phyloP scores from a whole-genome alignment of 73 alveolate genomes.

The Tetrahymena elliotti region DNA sequence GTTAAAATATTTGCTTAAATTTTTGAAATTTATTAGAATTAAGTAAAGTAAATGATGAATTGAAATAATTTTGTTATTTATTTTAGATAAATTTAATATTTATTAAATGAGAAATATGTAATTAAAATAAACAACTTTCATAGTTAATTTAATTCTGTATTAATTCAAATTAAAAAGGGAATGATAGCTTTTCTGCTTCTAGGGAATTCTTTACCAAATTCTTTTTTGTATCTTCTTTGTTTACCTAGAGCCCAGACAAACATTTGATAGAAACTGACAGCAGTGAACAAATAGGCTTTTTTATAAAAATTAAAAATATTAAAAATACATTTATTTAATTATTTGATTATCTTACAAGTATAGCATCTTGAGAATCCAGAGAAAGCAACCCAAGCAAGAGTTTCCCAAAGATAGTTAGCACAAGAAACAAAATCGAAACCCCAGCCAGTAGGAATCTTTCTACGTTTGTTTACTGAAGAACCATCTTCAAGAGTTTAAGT shows the following conservation, averaged over 20 bases:
- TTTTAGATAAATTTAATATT: no score
- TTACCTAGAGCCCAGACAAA: conserved; percentile 68
- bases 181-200: conserved; percentile 68
- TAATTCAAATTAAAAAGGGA: conserved; percentile 64
- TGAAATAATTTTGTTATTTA: no score
- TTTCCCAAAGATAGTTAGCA: conserved; percentile 97
- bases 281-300: conserved; percentile 22
- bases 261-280: conserved; percentile 51
- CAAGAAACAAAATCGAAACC: conserved; percentile 91
- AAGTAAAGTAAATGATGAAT: no score
- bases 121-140: no score
- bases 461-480: conserved; percentile 4
- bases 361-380: conserved; percentile 47
- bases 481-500: neutral
- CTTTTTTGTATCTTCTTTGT: conserved; percentile 62
- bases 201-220: conserved; percentile 69
- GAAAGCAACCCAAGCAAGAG: conserved; percentile 87
- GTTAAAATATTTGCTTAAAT: no score
- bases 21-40: no score
- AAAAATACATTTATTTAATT: neutral
- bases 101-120: no score
- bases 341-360: conserved; percentile 54
- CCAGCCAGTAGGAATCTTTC: conserved; percentile 56
- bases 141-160: neutral
- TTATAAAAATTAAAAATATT: neutral